Percentiles rank a stretch among this genome's conserved stretches.
Conservation (phyloP, 495 filamentous ascomycete species). For the Copromyces sp. region DNA sequence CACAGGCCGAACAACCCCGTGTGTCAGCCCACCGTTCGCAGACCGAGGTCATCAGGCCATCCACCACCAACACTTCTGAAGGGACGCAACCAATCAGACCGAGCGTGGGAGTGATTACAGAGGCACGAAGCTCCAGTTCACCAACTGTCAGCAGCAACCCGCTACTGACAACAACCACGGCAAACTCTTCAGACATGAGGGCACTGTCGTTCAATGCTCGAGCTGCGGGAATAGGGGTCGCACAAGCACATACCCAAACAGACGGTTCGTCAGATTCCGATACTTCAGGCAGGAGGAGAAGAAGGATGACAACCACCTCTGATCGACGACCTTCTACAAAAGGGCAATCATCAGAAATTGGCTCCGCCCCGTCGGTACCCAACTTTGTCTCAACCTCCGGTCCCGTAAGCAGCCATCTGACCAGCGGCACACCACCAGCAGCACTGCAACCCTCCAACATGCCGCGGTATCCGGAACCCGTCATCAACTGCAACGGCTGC, state of each 20-base stretch:
- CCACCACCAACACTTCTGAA: constrained; percentile 22
- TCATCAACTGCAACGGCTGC: constrained; percentile 62
- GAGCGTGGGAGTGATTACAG: constrained; percentile 27
- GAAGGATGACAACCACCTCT: neutral
- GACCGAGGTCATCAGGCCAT: constrained; percentile 47
- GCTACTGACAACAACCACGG: constrained; percentile 3
- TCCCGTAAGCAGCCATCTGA: constrained; percentile 9
- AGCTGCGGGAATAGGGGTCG: constrained; percentile 11
- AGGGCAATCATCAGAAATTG: constrained; percentile 7
- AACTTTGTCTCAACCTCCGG: constrained; percentile 9
- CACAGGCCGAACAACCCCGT: constrained; percentile 24
- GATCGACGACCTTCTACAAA: neutral
- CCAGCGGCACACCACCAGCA: neutral
- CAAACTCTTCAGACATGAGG: constrained; percentile 7
- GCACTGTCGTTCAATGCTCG: constrained; percentile 16
- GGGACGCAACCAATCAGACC: constrained; percentile 24
- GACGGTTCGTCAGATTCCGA: neutral
- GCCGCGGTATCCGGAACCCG: constrained; percentile 54
- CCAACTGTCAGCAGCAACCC: constrained; percentile 8
- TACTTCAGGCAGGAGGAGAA: constrained; percentile 1
- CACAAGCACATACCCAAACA: constrained; percentile 10
- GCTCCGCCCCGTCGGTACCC: constrained; percentile 4
- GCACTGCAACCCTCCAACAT: constrained; percentile 19
- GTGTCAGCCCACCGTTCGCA: constrained; percentile 42
- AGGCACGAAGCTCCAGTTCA: constrained; percentile 30